Evolutionary conservation across 192 early-diverging fungal genomes (phyloP), one percentile per base, ranked within the genome.

Genomic region (Dispira simplex): DNA sequence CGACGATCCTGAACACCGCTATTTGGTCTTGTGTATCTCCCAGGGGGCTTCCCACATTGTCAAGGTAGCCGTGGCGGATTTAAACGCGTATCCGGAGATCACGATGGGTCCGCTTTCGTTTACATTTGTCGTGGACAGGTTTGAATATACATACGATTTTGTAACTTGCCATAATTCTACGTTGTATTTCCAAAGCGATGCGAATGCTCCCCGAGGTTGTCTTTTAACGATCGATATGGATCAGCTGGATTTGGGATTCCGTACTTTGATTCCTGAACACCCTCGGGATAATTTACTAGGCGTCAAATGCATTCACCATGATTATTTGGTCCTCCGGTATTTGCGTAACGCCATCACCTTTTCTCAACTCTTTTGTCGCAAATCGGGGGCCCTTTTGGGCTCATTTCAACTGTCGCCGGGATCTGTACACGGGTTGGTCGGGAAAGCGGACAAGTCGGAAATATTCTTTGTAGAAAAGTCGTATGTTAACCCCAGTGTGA

Each of bases 171-270:
- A 84, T 16, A 83, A 75, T 9, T 62, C 79, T 1, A 56, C 71
- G 10, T 81, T 88, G 54, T 86, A 75, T 58, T 84, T 88, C 66
- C 49, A 73, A 66, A 83, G 83, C 25, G 81, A 81, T 46, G 63
- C 64, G 56, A 65, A 85, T 46, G 81, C 86, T 12, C 84, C 86
- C 28, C 83, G 79, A 27, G 63, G 67, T 46, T 74, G 80, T 44
- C 64, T 88, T 57, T 75, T 84, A 55, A 79, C 72, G 66, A 85
- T 81, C 66, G 85, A 88, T 63, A 51, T 88, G 26, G 43, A 64
- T 20, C 63, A 77, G 32, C 79, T 79, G 26, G 75, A 81, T 23
- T 66, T 76, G 27, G 82, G 75, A 8, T 88, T 86, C 64, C 65
- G 65, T 4, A 81, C 85, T n/a, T 62, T 88, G 11, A 68, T 88